Conservation (phyloP, 805 yeast species). For the Jamesozyma lodderae region DNA sequence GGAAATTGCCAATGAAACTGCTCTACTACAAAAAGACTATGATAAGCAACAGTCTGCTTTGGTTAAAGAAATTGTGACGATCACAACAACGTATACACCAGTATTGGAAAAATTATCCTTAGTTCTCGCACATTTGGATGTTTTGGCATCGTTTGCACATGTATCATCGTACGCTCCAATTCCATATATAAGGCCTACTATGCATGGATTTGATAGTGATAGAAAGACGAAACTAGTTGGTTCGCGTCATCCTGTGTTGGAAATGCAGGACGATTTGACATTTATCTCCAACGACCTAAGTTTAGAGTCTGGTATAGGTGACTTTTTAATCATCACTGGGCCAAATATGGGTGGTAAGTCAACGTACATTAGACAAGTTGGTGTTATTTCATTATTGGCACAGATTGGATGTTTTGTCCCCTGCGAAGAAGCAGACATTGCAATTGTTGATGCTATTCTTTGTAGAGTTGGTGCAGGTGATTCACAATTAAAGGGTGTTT, state of each 20-base stretch:
- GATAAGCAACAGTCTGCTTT: conserved; percentile 66
- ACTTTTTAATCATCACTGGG: conserved; percentile 82
- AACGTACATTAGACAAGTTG: conserved; percentile 82
- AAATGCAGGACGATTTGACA: conserved; percentile 80
- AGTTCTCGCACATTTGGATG: conserved; percentile 69
- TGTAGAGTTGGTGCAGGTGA: conserved; percentile 99
- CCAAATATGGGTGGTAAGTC: conserved; percentile 98
- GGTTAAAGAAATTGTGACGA: conserved; percentile 72
- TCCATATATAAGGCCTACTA: conserved; percentile 67
- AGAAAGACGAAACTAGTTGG: conserved; percentile 50
- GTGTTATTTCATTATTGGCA: conserved; percentile 77
- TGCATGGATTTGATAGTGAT: conserved; percentile 43
- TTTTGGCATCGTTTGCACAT: conserved; percentile 76
- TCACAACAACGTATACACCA: conserved; percentile 73
- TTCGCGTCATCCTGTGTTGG: conserved; percentile 94
- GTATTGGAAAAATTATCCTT: conserved; percentile 62
- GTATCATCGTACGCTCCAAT: conserved; percentile 73
- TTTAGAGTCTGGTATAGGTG: conserved; percentile 45
- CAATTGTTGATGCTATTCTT: conserved; percentile 81
- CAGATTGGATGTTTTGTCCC: conserved; percentile 91
- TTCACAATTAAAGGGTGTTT: conserved; percentile 91
- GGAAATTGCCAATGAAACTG: conserved; percentile 49
- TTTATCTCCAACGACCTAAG: conserved; percentile 88
- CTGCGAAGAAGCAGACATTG: conserved; percentile 63
- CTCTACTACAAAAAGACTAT: conserved; percentile 55